A percentile compares a stretch with the other conserved stretches of the same genome.
Evolutionary conservation across 352 stramenopile genomes (phyloP).

Genomic region (Phytophthora megakarya): DNA sequence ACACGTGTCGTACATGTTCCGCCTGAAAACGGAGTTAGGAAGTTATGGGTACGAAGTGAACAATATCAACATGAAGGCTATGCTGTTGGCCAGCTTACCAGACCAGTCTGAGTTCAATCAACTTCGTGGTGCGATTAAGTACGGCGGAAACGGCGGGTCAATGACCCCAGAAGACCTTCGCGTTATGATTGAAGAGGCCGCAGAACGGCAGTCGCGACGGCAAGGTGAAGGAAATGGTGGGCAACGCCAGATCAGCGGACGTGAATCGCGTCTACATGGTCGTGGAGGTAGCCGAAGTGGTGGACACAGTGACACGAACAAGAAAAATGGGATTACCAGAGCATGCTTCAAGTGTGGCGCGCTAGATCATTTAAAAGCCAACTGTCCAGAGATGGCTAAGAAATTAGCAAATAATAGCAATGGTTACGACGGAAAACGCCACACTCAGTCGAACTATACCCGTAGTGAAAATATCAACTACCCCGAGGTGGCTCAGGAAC

Average conservation of each 20-base stretch:
- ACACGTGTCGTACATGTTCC: conserved; percentile 1
- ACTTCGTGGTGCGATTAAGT: background rate
- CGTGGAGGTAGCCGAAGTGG: background rate
- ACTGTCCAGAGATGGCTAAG: background rate
- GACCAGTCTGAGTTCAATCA: conserved; percentile 3
- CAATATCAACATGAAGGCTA: conserved; percentile 1
- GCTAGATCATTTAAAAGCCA: background rate
- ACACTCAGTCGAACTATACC: background rate
- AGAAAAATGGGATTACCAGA: background rate
- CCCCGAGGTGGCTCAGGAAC: background rate
- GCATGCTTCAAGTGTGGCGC: background rate
- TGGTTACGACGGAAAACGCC: background rate
- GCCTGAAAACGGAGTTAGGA: background rate
- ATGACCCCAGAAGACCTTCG: background rate
- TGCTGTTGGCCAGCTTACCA: background rate
- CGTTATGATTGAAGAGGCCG: background rate
- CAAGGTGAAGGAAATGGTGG: background rate
- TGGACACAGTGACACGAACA: too few species aligned
- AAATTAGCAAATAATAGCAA: background rate
- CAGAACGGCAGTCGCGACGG: background rate
- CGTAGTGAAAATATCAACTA: background rate
- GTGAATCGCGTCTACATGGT: background rate
- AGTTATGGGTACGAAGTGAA: background rate
- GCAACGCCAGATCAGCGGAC: background rate
- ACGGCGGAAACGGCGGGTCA: background rate